Evolutionary conservation across 2,329 filamentous ascomycete species (phyloP).

Genomic region (Cytospora mali): DNA sequence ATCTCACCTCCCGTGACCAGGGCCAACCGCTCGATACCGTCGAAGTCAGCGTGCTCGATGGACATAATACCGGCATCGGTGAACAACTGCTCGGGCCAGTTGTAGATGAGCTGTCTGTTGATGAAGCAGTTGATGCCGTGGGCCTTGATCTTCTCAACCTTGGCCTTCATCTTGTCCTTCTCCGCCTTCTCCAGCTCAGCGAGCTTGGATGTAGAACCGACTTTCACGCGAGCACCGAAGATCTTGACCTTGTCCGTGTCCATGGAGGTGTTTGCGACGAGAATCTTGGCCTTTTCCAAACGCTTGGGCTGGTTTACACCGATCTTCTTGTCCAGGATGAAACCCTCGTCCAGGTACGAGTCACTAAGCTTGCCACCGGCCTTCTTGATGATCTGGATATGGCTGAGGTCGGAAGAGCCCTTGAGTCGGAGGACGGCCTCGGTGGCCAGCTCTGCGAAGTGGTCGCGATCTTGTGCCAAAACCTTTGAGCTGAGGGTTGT

Average conservation of each 20-base stretch:
- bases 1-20: slow-evolving; percentile 97
- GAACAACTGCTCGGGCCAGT: slow-evolving; percentile 99
- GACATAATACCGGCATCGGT: slow-evolving; percentile 97
- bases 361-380: slow-evolving; percentile 95
- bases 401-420: slow-evolving; percentile 88
- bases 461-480: slow-evolving; percentile 86
- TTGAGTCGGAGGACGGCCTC: slow-evolving; percentile 90
- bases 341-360: slow-evolving; percentile 96
- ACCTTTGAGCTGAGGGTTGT: slow-evolving; percentile 98
- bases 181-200: slow-evolving; percentile 98
- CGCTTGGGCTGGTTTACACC: slow-evolving; percentile 98
- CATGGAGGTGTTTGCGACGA: slow-evolving; percentile 98
- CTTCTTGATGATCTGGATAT: slow-evolving; percentile 99
- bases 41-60: slow-evolving; percentile 98
- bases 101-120: slow-evolving; percentile 98
- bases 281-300: slow-evolving; percentile 95
- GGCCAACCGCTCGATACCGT: slow-evolving; percentile 92
- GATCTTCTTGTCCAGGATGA: slow-evolving; percentile 99
- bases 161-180: slow-evolving; percentile 98
- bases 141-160: slow-evolving; percentile 98
- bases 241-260: slow-evolving; percentile 99
- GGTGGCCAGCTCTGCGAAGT: slow-evolving; percentile 87
- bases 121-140: slow-evolving; percentile 99
- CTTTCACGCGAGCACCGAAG: slow-evolving; percentile 95
- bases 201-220: slow-evolving; percentile 92